Conservation (phyloP, 164 flowering plant species). For the Vitis rotundifolia region DNA sequence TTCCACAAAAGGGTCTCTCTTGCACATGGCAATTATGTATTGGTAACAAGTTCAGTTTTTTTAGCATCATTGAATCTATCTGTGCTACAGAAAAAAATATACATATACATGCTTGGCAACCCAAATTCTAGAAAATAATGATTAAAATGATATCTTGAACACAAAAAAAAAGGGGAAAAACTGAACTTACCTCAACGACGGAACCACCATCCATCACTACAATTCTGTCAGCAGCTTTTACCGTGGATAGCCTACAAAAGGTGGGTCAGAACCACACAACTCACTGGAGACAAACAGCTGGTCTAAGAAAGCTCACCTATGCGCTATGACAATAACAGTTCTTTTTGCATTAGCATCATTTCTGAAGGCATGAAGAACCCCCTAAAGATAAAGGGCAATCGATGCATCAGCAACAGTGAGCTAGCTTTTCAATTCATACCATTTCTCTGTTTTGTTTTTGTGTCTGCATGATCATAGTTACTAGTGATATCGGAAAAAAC, state of each 20-base stretch:
- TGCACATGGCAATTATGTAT: too few relatives aligned
- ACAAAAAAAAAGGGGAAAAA: not conserved
- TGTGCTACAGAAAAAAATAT: too few relatives aligned
- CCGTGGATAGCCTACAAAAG: slow-evolving; percentile 64
- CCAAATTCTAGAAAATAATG: too few relatives aligned
- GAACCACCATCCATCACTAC: slow-evolving; percentile 68
- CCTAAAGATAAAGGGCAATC: slow-evolving; percentile 34
- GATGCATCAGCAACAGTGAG: not conserved
- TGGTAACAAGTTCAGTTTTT: too few relatives aligned
- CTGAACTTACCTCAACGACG: slow-evolving; percentile 56
- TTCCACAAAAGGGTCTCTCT: too few relatives aligned
- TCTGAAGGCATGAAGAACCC: slow-evolving; percentile 49
- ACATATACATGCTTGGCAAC: too few relatives aligned
- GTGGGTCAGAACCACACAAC: not conserved
- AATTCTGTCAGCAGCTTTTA: slow-evolving; percentile 73
- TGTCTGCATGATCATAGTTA: too few relatives aligned
- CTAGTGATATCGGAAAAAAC: not conserved
- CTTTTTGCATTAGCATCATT: slow-evolving; percentile 41
- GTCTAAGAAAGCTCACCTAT: slow-evolving; percentile 41
- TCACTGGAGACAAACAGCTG: not conserved
- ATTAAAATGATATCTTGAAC: not conserved
- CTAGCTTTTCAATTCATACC: not conserved
- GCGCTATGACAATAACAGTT: slow-evolving; percentile 73
- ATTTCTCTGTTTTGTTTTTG: too few relatives aligned
- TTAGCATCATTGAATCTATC: too few relatives aligned